A percentile compares a stretch with the other conserved stretches of the same genome.
These are phyloP conservation scores for Penstemon newberryi DNA, from an alignment of 257 asterid species.

Conservation along the genomic window DNA sequence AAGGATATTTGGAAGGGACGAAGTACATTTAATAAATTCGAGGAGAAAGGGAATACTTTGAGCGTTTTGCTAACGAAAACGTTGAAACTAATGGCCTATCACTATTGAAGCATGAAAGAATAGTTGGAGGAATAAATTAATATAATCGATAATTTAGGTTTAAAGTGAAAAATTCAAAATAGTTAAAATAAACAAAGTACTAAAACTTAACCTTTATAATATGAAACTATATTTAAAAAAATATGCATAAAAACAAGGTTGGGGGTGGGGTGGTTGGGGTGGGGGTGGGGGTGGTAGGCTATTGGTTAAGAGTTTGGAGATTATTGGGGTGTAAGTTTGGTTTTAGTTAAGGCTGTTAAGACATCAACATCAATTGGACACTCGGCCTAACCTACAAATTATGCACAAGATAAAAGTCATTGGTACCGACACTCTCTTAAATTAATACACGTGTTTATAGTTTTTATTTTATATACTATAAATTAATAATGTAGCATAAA, in stretches of 20 bases:
- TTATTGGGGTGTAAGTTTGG: not conserved
- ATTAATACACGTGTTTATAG: not conserved
- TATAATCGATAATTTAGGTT: no score
- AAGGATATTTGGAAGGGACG: no score
- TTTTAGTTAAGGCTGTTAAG: constrained; percentile 35
- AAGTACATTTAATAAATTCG: no score
- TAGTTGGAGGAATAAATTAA: no score
- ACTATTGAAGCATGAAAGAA: no score
- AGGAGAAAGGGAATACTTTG: no score
- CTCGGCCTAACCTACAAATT: constrained; percentile 36
- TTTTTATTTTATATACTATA: not conserved
- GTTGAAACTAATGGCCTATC: no score
- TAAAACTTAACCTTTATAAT: no score
- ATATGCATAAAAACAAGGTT: not conserved
- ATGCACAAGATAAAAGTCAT: not conserved
- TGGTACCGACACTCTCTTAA: not conserved
- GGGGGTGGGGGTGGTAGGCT: not conserved
- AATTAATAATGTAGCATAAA: not conserved
- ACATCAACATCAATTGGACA: constrained; percentile 44
- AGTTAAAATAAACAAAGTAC: no score
- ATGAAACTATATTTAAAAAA: no score
- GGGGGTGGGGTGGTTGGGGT: not conserved
- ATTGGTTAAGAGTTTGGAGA: constrained; percentile 22
- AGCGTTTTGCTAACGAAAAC: no score
- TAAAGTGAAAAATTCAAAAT: no score